Percentiles rank a stretch among this genome's conserved stretches.
Evolutionary conservation across 768 basidiomycete species (phyloP).

Genomic region (Rhizopogon sp.): DNA sequence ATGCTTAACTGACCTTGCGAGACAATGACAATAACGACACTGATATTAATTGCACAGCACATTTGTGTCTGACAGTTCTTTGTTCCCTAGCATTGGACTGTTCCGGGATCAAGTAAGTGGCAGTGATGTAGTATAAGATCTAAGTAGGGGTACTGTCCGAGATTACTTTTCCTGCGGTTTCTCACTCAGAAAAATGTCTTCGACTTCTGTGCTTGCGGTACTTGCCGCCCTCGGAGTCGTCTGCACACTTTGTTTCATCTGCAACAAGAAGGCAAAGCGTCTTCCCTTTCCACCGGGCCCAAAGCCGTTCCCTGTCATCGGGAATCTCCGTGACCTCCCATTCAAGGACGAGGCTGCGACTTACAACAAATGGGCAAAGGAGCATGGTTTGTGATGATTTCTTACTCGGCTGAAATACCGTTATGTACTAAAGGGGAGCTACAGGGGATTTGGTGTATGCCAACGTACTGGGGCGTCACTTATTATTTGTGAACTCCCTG

Average conservation of each 20-base stretch:
- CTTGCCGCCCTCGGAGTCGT: constrained; percentile 19
- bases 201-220: constrained; percentile 8
- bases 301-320: constrained; percentile 44
- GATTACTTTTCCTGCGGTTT: background rate
- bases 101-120: background rate
- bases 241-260: constrained; percentile 13
- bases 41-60: background rate
- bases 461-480: constrained; percentile 42
- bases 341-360: constrained; percentile 30
- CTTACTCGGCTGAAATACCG: background rate
- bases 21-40: background rate
- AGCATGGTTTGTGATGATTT: constrained; percentile 23
- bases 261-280: constrained; percentile 6
- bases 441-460: constrained; percentile 53
- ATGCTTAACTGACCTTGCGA: too few relatives aligned
- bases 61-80: background rate
- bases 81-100: background rate
- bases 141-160: background rate
- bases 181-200: constrained; percentile 6
- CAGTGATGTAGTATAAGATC: background rate
- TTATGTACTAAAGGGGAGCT: constrained; percentile 1
- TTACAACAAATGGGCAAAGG: constrained; percentile 38
- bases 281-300: constrained; percentile 53
- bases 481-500: constrained; percentile 45
- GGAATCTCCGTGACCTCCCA: constrained; percentile 47